Conservation (phyloP, 306 rosid genomes). For the Betula pendula region DNA sequence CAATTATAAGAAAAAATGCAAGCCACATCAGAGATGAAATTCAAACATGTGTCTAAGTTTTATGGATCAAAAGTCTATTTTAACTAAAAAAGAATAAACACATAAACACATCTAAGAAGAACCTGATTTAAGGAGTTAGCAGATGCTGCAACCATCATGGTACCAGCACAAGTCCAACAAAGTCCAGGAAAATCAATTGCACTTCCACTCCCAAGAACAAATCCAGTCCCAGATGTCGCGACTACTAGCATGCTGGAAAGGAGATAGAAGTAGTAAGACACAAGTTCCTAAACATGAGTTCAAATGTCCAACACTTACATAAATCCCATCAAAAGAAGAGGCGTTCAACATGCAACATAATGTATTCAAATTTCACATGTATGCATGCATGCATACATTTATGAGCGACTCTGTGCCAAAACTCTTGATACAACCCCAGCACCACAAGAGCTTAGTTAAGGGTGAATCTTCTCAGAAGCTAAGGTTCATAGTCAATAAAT, state of each 20-base stretch:
- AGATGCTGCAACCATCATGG: conserved; percentile 99
- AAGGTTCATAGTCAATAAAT: background rate
- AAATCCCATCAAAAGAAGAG: background rate
- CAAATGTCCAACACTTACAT: background rate
- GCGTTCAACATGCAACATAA: background rate
- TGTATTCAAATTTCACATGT: too few relatives aligned
- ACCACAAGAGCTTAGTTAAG: too few relatives aligned
- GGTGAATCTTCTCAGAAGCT: too few relatives aligned
- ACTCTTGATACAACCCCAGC: too few relatives aligned
- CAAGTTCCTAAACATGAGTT: conserved; percentile 7
- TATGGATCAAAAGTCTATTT: background rate
- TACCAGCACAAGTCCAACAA: conserved; percentile 86
- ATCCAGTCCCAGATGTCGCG: conserved; percentile 96
- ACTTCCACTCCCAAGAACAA: conserved; percentile 78
- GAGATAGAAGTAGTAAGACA: conserved; percentile 2
- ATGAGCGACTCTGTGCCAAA: too few relatives aligned
- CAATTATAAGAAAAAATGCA: too few relatives aligned
- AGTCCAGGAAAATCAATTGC: conserved; percentile 62
- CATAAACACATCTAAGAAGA: conserved; percentile 19
- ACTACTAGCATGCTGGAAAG: conserved; percentile 81
- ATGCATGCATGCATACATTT: too few relatives aligned
- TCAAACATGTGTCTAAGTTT: too few relatives aligned
- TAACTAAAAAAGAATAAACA: background rate
- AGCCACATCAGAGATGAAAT: background rate
- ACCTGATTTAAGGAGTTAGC: conserved; percentile 96